Evolutionary conservation across 345 rosid species (phyloP).

Genomic region (Gossypium arboreum): DNA sequence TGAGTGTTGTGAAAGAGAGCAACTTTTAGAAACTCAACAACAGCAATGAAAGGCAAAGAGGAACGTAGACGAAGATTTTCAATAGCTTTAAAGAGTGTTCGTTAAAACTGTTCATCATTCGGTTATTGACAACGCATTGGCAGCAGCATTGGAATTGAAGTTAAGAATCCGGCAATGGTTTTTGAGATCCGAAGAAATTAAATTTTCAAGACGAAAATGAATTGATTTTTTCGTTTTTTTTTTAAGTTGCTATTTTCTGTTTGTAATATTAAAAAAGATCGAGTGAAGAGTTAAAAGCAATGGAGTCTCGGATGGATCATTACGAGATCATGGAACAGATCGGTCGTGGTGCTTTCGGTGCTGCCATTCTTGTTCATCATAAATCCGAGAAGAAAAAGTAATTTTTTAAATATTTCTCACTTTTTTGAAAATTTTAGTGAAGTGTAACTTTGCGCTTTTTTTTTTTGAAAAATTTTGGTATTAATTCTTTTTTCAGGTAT

Average conservation of each 20-base stretch:
- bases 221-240: background rate
- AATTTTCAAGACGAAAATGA: slow-evolving; percentile 8
- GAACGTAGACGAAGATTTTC: slow-evolving; percentile 1
- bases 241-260: background rate
- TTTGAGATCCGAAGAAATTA: background rate
- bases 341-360: slow-evolving; percentile 97
- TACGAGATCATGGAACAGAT: slow-evolving; percentile 99
- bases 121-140: slow-evolving; percentile 7
- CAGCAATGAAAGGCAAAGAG: background rate
- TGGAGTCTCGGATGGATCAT: slow-evolving; percentile 99
- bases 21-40: background rate
- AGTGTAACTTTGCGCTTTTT: background rate
- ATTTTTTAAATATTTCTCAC: slow-evolving; percentile 4
- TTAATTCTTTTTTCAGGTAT: slow-evolving; percentile 44
- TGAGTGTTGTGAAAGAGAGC: slow-evolving; percentile 15
- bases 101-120: background rate
- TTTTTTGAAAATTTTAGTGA: background rate
- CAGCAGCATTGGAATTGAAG: slow-evolving; percentile 1
- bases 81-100: background rate
- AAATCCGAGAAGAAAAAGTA: slow-evolving; percentile 92
- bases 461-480: background rate
- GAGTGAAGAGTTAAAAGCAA: slow-evolving; percentile 22
- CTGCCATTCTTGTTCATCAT: slow-evolving; percentile 91
- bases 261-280: background rate
- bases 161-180: background rate